These are phyloP conservation scores for Penicillium verhagenii DNA, from an alignment of 495 filamentous ascomycete genomes.

Conservation along the genomic window DNA sequence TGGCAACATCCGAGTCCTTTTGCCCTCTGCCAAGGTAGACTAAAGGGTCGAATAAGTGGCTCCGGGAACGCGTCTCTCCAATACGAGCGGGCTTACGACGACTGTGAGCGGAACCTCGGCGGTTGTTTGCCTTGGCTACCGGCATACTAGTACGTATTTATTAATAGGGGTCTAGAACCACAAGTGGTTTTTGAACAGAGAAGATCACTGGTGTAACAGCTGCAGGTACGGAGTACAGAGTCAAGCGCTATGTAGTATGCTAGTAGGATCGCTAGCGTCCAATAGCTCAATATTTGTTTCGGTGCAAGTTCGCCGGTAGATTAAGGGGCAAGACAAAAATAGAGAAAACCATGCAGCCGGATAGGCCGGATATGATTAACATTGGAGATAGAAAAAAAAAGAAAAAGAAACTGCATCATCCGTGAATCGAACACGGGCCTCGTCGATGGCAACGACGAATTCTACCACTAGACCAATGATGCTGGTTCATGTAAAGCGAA, in stretches of 20 bases:
- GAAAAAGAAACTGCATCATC: conserved; percentile 43
- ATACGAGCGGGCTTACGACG: conserved; percentile 4
- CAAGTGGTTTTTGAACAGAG: background rate
- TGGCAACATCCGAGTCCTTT: too few species aligned
- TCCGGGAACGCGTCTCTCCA: conserved; percentile 7
- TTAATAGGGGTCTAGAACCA: background rate
- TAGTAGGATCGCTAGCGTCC: background rate
- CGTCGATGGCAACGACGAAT: conserved; percentile 61
- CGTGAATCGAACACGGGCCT: conserved; percentile 60
- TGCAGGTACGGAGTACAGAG: too few species aligned
- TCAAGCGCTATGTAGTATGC: background rate
- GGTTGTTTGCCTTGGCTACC: background rate
- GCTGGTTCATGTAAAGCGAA: conserved; percentile 23
- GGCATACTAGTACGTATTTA: too few species aligned
- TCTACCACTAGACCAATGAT: conserved; percentile 61
- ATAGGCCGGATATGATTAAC: background rate
- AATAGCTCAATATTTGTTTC: background rate
- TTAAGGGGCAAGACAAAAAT: background rate
- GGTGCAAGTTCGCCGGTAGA: background rate
- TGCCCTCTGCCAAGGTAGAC: background rate
- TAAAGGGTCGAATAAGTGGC: conserved; percentile 1
- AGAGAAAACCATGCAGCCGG: background rate
- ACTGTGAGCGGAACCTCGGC: background rate
- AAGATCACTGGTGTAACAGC: background rate
- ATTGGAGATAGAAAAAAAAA: background rate